These are phyloP conservation scores for Strobilomyces confusus DNA, from an alignment of 768 basidiomycete genomes.

Conservation along the genomic window DNA sequence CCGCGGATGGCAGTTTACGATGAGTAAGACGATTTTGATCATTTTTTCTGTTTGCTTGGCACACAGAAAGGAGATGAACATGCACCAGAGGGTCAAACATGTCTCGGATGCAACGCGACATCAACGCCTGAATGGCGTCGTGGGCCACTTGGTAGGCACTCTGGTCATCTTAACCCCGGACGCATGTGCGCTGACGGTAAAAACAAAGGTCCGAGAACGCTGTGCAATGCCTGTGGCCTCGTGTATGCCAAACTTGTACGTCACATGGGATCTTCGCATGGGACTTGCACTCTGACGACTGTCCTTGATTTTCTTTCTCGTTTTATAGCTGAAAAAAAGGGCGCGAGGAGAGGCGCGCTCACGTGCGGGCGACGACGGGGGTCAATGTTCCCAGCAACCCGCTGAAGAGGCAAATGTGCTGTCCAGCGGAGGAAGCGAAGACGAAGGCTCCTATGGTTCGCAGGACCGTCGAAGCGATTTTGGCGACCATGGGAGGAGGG, in stretches of 20 bases:
- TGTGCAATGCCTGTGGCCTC: constrained; percentile 84
- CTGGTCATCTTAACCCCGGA: constrained; percentile 22
- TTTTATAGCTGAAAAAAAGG: constrained; percentile 31
- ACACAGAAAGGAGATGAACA: constrained; percentile 39
- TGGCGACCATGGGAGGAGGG: constrained; percentile 33
- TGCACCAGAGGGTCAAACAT: constrained; percentile 62
- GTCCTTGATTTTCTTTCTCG: constrained; percentile 6
- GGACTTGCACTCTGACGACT: constrained; percentile 20
- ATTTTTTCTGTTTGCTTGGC: constrained; percentile 10
- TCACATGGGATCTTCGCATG: constrained; percentile 28
- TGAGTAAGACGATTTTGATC: constrained; percentile 31
- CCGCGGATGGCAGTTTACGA: constrained; percentile 23
- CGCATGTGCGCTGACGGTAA: constrained; percentile 24
- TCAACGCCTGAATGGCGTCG: constrained; percentile 86
- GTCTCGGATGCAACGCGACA: constrained; percentile 78
- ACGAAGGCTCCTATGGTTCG: constrained; percentile 32
- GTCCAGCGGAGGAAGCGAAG: constrained; percentile 33
- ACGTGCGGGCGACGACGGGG: constrained; percentile 23
- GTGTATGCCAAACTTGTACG: constrained; percentile 84
- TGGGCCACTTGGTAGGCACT: constrained; percentile 67
- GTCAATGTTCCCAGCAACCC: constrained; percentile 29
- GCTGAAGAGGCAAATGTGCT: constrained; percentile 22
- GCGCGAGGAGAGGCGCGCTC: constrained; percentile 31
- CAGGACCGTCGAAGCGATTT: constrained; percentile 34
- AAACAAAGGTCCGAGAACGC: constrained; percentile 65